Conservation (phyloP, 2,329 filamentous ascomycete species). For the Fusarium pseudonygamai region DNA sequence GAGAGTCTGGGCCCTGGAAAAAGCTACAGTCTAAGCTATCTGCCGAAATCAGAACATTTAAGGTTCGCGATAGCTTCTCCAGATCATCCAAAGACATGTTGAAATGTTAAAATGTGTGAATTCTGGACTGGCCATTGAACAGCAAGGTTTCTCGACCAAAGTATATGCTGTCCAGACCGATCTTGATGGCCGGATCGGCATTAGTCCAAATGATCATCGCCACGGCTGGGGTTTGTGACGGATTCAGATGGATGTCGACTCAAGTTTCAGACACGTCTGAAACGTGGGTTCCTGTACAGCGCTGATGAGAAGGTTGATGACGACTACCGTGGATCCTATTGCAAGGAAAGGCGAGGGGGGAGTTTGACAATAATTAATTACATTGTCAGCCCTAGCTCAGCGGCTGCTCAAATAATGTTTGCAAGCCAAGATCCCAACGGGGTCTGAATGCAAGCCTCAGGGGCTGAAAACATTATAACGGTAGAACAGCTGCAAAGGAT, state of each 20-base stretch:
- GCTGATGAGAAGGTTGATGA: conserved; percentile 9
- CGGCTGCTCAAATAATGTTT: conserved; percentile 1
- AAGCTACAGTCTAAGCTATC: neutral
- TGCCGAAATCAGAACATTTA: neutral
- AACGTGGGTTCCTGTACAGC: conserved; percentile 14
- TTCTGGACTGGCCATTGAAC: neutral
- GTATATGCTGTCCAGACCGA: neutral
- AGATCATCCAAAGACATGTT: neutral
- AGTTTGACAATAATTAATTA: conserved; percentile 17
- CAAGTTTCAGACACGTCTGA: conserved; percentile 32
- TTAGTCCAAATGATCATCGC: neutral
- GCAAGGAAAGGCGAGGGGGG: neutral
- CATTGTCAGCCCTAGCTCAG: neutral
- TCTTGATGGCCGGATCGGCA: neutral
- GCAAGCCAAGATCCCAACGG: neutral
- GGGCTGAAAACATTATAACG: neutral
- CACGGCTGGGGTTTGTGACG: conserved; percentile 14
- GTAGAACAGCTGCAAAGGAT: neutral
- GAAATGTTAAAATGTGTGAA: neutral
- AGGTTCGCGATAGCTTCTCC: neutral
- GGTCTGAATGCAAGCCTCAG: conserved; percentile 26
- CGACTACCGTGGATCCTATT: conserved; percentile 5
- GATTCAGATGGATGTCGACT: conserved; percentile 10
- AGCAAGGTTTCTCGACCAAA: neutral
- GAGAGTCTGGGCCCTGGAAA: neutral